Base-by-base conservation (phyloP, 768 basidiomycete genomes). In the Mrakia gelida region DNA sequence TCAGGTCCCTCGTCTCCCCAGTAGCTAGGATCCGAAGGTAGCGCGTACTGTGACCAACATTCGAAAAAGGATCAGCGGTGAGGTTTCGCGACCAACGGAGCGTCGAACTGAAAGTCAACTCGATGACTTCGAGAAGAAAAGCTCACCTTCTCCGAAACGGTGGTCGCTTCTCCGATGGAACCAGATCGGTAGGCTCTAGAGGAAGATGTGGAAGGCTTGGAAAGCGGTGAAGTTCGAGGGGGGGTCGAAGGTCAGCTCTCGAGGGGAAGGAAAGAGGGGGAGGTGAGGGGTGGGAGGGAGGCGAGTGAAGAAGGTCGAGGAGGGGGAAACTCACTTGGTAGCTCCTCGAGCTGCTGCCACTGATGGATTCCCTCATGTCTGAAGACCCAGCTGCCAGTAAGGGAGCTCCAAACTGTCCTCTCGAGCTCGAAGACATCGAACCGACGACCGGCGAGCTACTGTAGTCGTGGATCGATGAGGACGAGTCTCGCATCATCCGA, bases 1-100 rank as follows among this genome's bases (percentile, higher is more conserved):
- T 78, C 77, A 18, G 77, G 77, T n/a, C 52, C 67, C 15, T 73
- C 52, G 26, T 62, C 38, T 34, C 45, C 54, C 77, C 77, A 78
- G 21, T 38, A 34, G 7, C 34, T n/a, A 30, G 77, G 77, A 38
- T 78, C 77, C 3, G 45, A 63, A 0, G 71, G 71, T 8, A 78
- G 73, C 1, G 71, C 61, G 41, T 73, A 78, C 54, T 70, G 18
- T 56, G 61, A 62, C 30, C 21, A n/a, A 1, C 3, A 70, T n/a
- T 34, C 21, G 13, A 38, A 67, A 65, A 68, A 56, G 41, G 68
- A 41, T 34, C 67, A 34, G 41, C 16, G 28, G 73, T 1, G 41
- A 23, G 2, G 18, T 45, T 32, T 16, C 67, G 70, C 38, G 76
- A n/a, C n/a, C 32, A 30, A n/a, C 59, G 38, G 61, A 32, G 38